Base-by-base conservation (phyloP, 2,329 filamentous ascomycete genomes). In the Thermothelomyces thermophilus region DNA sequence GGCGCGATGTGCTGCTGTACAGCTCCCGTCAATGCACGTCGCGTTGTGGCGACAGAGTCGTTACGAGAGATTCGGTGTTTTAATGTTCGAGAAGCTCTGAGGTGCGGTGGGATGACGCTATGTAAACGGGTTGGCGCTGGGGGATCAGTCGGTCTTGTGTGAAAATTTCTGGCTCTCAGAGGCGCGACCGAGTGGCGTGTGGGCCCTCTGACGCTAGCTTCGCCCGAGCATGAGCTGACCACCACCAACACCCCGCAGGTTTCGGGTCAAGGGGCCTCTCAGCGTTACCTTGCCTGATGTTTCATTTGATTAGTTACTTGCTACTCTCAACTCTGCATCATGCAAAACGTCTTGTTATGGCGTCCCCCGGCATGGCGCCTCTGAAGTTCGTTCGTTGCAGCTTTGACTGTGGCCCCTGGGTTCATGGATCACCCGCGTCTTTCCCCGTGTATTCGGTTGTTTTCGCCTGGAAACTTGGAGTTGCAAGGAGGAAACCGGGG, bases 61-160 rank as follows among this genome's bases (percentile, higher is more conserved):
- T n/a, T n/a, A 41, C 42, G 45, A 16, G 37, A 30, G 24, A 33
- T 35, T 35, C 26, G 7, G 48, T 41, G 39, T 46, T 46, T 54
- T 31, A 41, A 11, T 35, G 8, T 49, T 50, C 52, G 28, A 11
- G 48, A 40, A 46, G 40, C 31, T 49, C 33, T n/a, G 28, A 33
- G 48, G 16, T 34, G 35, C 7, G 47, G 46, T 52, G 51, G 51
- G 48, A 59, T 59, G 57, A 56, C 55, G 58, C 53, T 60, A 57
- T 57, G 39, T 16, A 46, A 54, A 51, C 41, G 49, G 48, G 20
- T n/a, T 30, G 40, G 4, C 35, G 13, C 31, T 45, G 44, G 47
- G n/a, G 48, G 42, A 42, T 45, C 48, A 39, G 52, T 51, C 53
- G 50, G 48, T 51, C 46, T 46, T 51, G 52, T 46, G 42, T 45